These are phyloP conservation scores for Calonectria multiphialidica DNA, from an alignment of 2,329 filamentous ascomycete species.

Conservation along the genomic window DNA sequence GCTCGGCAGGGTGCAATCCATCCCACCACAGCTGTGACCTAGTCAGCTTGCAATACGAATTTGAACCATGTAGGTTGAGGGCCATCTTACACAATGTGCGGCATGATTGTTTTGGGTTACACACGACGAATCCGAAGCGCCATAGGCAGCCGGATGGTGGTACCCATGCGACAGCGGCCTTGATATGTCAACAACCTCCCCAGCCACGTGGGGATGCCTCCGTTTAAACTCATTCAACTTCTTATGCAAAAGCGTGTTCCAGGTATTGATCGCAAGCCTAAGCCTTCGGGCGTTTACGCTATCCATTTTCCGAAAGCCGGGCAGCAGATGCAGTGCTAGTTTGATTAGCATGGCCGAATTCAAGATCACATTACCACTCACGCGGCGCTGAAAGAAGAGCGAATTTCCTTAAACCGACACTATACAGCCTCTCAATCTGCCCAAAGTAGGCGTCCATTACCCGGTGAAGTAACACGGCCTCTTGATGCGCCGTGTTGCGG, in stretches of 20 bases:
- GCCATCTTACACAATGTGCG: not conserved
- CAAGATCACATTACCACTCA: not conserved
- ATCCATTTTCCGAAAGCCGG: not conserved
- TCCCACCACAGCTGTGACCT: conserved; percentile 12
- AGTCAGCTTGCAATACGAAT: not conserved
- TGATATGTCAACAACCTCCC: conserved; percentile 1
- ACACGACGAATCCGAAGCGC: not conserved
- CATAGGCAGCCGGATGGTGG: not conserved
- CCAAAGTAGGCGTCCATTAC: not conserved
- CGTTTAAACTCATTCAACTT: conserved; percentile 5
- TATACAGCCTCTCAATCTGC: conserved; percentile 2
- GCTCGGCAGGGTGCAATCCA: not conserved
- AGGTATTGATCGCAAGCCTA: not conserved
- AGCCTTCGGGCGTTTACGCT: not conserved
- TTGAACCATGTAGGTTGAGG: not conserved
- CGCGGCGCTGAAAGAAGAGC: not conserved
- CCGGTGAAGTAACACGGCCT: not conserved
- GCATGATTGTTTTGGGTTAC: not conserved
- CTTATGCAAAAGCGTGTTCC: not conserved
- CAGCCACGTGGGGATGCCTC: not conserved
- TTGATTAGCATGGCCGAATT: not conserved
- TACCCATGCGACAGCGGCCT: not conserved
- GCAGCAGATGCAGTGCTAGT: conserved; percentile 7
- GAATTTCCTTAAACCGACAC: not conserved
- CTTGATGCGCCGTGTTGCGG: not conserved